Evolutionary conservation across 1,139 yeast genomes (phyloP), one percentile per base, ranked within the genome.

Genomic region (Yamadazyma atmosphaerica): DNA sequence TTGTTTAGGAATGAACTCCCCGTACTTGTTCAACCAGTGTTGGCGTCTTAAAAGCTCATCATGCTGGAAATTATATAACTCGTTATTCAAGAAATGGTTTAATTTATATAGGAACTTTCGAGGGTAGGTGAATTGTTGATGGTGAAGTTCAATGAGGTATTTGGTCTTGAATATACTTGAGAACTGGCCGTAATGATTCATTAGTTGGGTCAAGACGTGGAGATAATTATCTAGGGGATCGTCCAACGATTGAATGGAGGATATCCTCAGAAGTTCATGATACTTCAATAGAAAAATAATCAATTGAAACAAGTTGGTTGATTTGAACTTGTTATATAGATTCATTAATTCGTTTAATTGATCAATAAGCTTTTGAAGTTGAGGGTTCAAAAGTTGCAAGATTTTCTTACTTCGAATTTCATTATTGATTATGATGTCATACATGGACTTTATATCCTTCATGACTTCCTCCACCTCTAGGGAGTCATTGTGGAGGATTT

Each of bases 1-100:
- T 41, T 67, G 72, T 35, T 58, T 60, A 3, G 77, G 77, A 8
- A 71, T 68, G 41, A 64, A 71, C 34, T 61, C 67, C 4, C 76
- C 77, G 43, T 65, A 69, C 34, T 63, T 61, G 3, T 52, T 49
- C 21, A 68, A 51, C 77, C 77, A 72, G 17, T 49, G 50, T 28
- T 50, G 54, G 28, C 77, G 51, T 43, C 74, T 51, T 25, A 60
- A 61, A 6, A 51, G 45, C 46, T 72, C 77, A 32, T 62, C 62
- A 21, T 55, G 52, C 44, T 70, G 74, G 30, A 70, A 45, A 32
- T 50, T 51, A 32, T 55, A 51, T 30, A 72, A 46, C 14, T 65
- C 70, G 4, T 61, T 63, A 39, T 65, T 61, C 17, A 72, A 51
- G 41, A 68, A 68, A 4, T 58, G 55, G 14, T 62, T 58, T 23